These are phyloP conservation scores for Rosa hybrid DNA, from an alignment of 331 rosid genomes.

Conservation along the genomic window DNA sequence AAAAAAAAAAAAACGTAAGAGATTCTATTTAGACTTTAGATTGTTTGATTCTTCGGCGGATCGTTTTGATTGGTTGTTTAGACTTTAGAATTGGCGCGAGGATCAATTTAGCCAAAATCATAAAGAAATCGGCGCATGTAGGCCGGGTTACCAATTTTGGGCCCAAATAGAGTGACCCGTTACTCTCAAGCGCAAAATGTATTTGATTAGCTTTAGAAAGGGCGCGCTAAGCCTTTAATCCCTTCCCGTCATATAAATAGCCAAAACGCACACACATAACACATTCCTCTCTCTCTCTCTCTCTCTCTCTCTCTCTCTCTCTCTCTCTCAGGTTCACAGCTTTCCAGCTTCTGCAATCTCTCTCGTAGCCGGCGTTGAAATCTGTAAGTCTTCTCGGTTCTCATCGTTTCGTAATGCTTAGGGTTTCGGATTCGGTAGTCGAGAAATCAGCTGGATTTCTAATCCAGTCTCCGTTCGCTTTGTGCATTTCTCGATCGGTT, in stretches of 20 bases:
- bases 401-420: background rate
- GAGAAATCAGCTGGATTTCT: background rate
- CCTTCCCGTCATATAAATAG: background rate
- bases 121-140: too few relatives aligned
- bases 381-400: constrained; percentile 1
- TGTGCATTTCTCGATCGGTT: background rate
- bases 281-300: background rate
- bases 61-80: too few relatives aligned
- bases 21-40: too few relatives aligned
- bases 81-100: too few relatives aligned
- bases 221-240: background rate
- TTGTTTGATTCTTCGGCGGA: too few relatives aligned
- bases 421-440: background rate
- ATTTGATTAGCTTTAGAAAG: background rate
- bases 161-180: background rate
- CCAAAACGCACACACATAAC: background rate
- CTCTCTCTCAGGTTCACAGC: background rate
- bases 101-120: too few relatives aligned
- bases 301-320: background rate
- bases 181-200: background rate
- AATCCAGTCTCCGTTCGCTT: background rate
- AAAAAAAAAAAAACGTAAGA: too few relatives aligned
- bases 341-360: background rate
- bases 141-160: background rate
- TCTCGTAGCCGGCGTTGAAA: background rate